Evolutionary conservation across 2,329 filamentous ascomycete genomes (phyloP), one percentile per base, ranked within the genome.

Genomic region (Knufia petricola): DNA sequence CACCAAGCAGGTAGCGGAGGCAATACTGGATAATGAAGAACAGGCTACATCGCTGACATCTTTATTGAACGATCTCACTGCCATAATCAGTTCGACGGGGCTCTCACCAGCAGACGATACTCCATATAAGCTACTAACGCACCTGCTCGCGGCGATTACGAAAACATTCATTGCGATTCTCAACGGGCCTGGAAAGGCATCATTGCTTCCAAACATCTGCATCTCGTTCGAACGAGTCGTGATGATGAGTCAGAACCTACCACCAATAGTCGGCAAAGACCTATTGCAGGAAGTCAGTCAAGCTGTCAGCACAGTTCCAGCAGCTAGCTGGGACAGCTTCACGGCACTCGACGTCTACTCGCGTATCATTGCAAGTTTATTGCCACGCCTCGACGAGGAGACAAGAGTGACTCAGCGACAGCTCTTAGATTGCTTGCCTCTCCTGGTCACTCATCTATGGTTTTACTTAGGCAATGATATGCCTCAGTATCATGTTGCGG

Each of bases 401-500:
- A 32, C 17, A 15, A 32, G 10, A 2, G 41, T 37, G 12, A 50
- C 52, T 26, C 46, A 53, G 43, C 62, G 68, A 46, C 64, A 69
- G 83, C 43, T 82, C 73, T 48, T 74, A 69, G 48, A 66, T 47
- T 67, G 94, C 7, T 77, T 90, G 3, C 73, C 79, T 17, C 74
- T 78, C 23, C 69, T 96, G 19, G 81, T 92, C 13, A 72, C 72
- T 1, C 77, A 82, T 49, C 75, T 90, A 0, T 98, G 92, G 92
- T 65, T 70, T 3, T 87, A 86, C 59, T 68, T 98, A 32, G 85
- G 87, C 0, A 82, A 86, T n/a, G 75, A 81, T 10, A 82, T 83
- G 53, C 88, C 89, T 0, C 95, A 95, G 61, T 94, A 90, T 57
- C 92, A 96, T 61, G 89, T 98, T 26, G 94, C 98, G 68, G 83